Evolutionary conservation across 768 basidiomycete species (phyloP), one percentile per base, ranked within the genome.

Genomic region (Naganishia kalamii): DNA sequence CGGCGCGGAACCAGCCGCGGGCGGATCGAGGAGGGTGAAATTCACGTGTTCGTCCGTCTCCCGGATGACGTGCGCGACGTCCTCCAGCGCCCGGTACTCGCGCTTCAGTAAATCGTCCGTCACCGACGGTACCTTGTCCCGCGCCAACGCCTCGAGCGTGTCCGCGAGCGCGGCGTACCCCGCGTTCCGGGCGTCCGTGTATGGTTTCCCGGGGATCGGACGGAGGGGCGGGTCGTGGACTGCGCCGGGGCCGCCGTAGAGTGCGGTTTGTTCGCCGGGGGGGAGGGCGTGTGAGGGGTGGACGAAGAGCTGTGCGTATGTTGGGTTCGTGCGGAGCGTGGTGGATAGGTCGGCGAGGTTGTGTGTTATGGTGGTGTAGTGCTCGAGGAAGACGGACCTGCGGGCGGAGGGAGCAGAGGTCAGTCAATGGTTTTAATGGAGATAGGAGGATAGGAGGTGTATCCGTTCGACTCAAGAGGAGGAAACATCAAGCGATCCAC

Each of bases 211-310:
- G 11, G 30, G 29, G 21, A 57, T 57, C 37, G 54, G 54, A 7
- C 54, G 33, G 5, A 57, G 19, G 12, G 54, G 54, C 12, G 54
- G 54, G 40, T 57, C 54, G 27, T 57, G 54, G 12, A 40, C 35
- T 8, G 54, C 54, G 54, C 37, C 37, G 23, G 32, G n/a, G 1
- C 54, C 54, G n/a, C 54, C 54, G 54, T 57, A 57, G n/a, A 57
- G n/a, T 40, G 54, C 54, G 23, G 54, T 57, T 57, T 57, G 54
- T 5, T 57, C 54, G 10, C 21, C n/a, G 15, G 32, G 54, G 10
- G 54, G 32, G 21, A 65, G 43, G 12, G 63, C 52, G 30, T 54
- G 63, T 5, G 63, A 54, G 2, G 63, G 52, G 15, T 54, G 51
- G 25, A 64, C 35, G 52, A 65, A 46, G 6, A 59, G 63, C 17